Percentiles rank a stretch among this genome's conserved stretches.
Evolutionary conservation across 2,329 filamentous ascomycete genomes (phyloP).

Genomic region (Hypoxylon sp.): DNA sequence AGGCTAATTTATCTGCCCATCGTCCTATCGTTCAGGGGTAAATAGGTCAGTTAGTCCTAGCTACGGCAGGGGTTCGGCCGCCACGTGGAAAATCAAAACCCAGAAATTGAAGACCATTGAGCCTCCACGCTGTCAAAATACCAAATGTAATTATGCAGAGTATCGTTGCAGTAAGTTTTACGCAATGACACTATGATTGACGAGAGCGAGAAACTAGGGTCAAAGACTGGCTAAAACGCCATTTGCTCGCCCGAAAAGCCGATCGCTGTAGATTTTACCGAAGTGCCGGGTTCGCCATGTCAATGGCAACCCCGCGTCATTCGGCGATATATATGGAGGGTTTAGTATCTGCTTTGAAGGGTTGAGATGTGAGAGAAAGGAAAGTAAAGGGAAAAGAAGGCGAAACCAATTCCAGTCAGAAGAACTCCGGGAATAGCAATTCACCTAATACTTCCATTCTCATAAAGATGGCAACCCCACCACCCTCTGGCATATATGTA

Average conservation of each 20-base stretch:
- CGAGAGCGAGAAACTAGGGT: no score
- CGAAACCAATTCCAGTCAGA: not conserved
- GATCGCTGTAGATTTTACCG: conserved; percentile 20
- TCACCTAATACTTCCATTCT: not conserved
- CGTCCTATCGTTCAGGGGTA: no score
- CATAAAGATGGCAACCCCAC: conserved; percentile 32
- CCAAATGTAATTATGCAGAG: no score
- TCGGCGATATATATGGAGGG: not conserved
- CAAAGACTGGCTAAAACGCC: no score
- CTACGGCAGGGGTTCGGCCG: not conserved
- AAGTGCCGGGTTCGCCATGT: conserved; percentile 22
- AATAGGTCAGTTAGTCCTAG: no score
- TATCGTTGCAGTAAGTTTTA: no score
- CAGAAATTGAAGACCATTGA: not conserved
- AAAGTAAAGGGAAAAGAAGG: not conserved
- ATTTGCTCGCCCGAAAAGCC: conserved; percentile 36
- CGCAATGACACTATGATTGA: no score
- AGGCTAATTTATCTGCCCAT: no score
- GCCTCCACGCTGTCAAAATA: no score
- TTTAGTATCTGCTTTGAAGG: not conserved
- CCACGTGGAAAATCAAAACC: conserved; percentile 4
- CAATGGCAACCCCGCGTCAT: conserved; percentile 35
- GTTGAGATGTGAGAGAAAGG: not conserved
- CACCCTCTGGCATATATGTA: conserved; percentile 61
- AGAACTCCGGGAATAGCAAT: no score